phyloP scores from a whole-genome alignment of 2,329 filamentous ascomycete species.

The Orbilia quercus region DNA sequence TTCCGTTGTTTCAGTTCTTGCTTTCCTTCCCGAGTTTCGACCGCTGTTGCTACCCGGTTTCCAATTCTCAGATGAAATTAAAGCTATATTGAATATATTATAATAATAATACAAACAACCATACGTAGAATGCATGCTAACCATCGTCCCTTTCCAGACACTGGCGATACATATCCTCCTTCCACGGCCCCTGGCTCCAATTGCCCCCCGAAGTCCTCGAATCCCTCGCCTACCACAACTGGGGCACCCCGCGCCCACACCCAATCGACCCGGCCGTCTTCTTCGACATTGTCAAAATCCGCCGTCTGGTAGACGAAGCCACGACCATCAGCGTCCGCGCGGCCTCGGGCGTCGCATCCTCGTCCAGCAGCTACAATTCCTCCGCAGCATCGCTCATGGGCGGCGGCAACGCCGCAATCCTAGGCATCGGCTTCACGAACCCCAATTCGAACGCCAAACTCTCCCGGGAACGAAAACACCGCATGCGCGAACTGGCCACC shows the following conservation, averaged over 20 bases:
- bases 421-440: slow-evolving; percentile 70
- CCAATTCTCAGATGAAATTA: no score
- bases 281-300: slow-evolving; percentile 85
- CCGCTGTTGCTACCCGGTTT: not conserved
- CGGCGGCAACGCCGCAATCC: slow-evolving; percentile 67
- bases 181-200: slow-evolving; percentile 85
- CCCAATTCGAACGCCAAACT: slow-evolving; percentile 71
- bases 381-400: slow-evolving; percentile 66
- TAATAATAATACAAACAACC: slow-evolving; percentile 5
- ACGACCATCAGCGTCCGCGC: slow-evolving; percentile 81
- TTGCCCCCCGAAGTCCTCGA: slow-evolving; percentile 82
- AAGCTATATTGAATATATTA: no score
- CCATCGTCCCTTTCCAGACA: slow-evolving; percentile 68
- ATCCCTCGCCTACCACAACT: slow-evolving; percentile 81
- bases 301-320: slow-evolving; percentile 81
- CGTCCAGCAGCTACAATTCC: slow-evolving; percentile 64
- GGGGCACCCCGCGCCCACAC: slow-evolving; percentile 77
- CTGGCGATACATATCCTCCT: slow-evolving; percentile 86
- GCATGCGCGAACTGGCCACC: slow-evolving; percentile 82
- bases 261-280: slow-evolving; percentile 83
- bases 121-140: slow-evolving; percentile 3
- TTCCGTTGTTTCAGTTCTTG: not conserved
- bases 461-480: slow-evolving; percentile 79
- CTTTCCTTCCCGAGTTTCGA: not conserved
- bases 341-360: slow-evolving; percentile 76